Evolutionary conservation across 2,329 filamentous ascomycete genomes (phyloP).

Genomic region (Clarireedia homoeocarpa): DNA sequence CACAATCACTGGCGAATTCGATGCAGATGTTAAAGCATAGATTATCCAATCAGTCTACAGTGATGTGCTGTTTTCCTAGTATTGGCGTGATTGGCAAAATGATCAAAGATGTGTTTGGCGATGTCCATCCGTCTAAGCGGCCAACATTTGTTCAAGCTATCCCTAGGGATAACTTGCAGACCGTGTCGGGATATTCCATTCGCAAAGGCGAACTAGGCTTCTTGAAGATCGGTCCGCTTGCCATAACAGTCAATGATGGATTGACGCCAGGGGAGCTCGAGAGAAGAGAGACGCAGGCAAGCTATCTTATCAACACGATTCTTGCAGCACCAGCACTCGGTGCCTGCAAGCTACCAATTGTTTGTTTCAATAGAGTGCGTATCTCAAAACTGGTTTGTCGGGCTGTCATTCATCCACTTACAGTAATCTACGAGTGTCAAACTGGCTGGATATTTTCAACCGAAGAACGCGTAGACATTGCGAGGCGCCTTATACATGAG

Average conservation of each 20-base stretch:
- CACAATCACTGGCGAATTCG: background rate
- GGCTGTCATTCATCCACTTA: constrained; percentile 1
- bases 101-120: background rate
- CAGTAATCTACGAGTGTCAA: constrained; percentile 1
- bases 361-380: background rate
- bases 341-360: background rate
- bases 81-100: background rate
- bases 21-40: background rate
- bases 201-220: too few species aligned
- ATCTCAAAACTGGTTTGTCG: background rate
- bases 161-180: background rate
- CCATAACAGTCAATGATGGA: constrained; percentile 1
- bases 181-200: too few species aligned
- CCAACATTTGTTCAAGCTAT: background rate
- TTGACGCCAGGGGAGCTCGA: background rate
- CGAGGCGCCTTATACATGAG: background rate
- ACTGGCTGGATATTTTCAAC: constrained; percentile 2
- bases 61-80: background rate
- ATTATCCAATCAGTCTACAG: background rate
- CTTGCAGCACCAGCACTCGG: background rate
- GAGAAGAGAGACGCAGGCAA: background rate
- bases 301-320: background rate
- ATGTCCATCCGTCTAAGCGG: background rate
- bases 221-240: background rate
- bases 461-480: background rate